Evolutionary conservation across 2,329 filamentous ascomycete species (phyloP), one percentile per base, ranked within the genome.

Genomic region (Cladosporium halotolerans): DNA sequence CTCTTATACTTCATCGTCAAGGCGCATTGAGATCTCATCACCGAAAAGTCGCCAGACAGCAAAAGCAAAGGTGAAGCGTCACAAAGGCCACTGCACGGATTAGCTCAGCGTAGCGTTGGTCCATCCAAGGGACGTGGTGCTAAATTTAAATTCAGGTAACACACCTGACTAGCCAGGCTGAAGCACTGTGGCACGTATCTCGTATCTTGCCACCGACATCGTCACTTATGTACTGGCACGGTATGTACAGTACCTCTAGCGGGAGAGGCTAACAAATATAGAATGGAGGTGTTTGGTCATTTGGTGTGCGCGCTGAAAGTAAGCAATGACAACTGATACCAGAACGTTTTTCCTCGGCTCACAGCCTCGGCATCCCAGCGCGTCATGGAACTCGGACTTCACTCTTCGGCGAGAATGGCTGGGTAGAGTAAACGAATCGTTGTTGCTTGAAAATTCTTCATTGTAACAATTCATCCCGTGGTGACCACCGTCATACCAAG

Each of bases 1-100:
- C n/a, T 50, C 40, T 43, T 50, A 34, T 50, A 50, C 13, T 23
- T 9, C 38, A 42, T 43, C 16, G 39, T 50, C 39, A 50, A 34
- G 8, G 31, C 31, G 16, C 31, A 28, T 36, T 14, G 3, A 16
- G 8, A 9, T 42, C 40, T 43, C 40, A 42, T 43, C 11, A n/a
- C 47, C 47, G 47, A 36, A n/a, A 19, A 43, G 14, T 28, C 31
- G 18, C 46, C 38, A 49, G 19, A 19, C 19, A 31, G 13, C 8
- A 34, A 34, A 34, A 49, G 46, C 46, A 49, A 41, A 41, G 36
- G 14, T 16, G 16, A 49, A 49, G 46, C 45, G 32, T 28, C 28
- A 48, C 34, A 19, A 33, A 32, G 36, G 46, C 45, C 45, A 47
- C 33, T 16, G 19, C 45, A 28, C 34, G 19, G n/a, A 47, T 32